Percentiles rank a stretch among this genome's conserved stretches.
These are phyloP conservation scores for Glycine tomentella DNA, from an alignment of 306 rosid genomes.

Conservation along the genomic window DNA sequence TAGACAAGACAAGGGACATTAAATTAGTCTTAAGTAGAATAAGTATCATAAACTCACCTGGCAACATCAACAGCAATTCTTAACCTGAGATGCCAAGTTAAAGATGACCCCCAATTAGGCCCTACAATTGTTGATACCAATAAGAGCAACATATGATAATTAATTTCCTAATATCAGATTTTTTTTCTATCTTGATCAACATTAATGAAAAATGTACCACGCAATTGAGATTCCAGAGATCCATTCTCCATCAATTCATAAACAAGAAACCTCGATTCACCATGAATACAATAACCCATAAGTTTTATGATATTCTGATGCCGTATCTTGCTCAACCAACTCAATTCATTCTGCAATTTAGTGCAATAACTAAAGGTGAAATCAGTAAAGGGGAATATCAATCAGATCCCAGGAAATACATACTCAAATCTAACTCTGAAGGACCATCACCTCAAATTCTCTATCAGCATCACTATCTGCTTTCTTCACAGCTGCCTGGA, in stretches of 20 bases:
- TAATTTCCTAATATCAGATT: not conserved
- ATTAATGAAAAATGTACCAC: conserved; percentile 57
- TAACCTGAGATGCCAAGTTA: conserved; percentile 85
- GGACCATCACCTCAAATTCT: conserved; percentile 71
- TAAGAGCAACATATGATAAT: conserved; percentile 22
- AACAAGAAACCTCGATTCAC: conserved; percentile 78
- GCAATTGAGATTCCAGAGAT: conserved; percentile 77
- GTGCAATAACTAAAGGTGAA: conserved; percentile 39
- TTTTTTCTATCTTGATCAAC: conserved; percentile 24
- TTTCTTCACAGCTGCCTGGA: conserved; percentile 76
- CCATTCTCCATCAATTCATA: conserved; percentile 83
- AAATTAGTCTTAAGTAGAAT: conserved; percentile 8
- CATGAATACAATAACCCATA: conserved; percentile 77
- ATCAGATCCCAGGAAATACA: conserved; percentile 21
- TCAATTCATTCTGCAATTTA: conserved; percentile 76
- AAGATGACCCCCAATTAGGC: conserved; percentile 66
- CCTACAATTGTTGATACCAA: conserved; percentile 58
- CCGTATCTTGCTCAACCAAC: conserved; percentile 79
- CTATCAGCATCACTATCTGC: conserved; percentile 70
- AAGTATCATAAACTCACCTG: conserved; percentile 55
- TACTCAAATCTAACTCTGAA: conserved; percentile 28
- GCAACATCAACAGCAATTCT: conserved; percentile 87
- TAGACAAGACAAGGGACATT: conserved; percentile 3
- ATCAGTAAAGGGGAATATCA: conserved; percentile 29
- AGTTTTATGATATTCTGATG: conserved; percentile 86